Evolutionary conservation across 2,329 filamentous ascomycete species (phyloP).

Genomic region (Monilinia laxa): DNA sequence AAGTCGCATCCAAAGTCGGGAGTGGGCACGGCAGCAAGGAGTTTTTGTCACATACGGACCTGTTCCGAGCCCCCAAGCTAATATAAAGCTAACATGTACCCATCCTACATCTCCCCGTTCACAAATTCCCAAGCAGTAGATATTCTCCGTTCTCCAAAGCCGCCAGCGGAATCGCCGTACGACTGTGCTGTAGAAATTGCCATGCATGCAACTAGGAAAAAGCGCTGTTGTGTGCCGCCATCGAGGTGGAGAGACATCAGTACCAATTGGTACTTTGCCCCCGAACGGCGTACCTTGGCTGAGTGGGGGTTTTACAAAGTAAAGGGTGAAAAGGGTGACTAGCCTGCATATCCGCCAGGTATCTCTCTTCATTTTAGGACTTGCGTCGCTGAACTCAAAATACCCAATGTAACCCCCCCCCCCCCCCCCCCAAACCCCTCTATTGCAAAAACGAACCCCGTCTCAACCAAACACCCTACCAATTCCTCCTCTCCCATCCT

Average conservation of each 20-base stretch:
- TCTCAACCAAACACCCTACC: too few relatives aligned
- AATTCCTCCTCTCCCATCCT: neutral
- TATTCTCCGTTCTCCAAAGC: neutral
- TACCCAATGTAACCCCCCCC: neutral
- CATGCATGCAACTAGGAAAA: neutral
- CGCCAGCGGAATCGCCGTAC: too few relatives aligned
- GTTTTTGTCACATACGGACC: neutral
- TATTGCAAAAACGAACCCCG: neutral
- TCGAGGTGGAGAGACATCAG: slow-evolving; percentile 14
- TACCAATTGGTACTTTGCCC: neutral
- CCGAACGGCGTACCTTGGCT: neutral
- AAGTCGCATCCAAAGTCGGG: too few relatives aligned
- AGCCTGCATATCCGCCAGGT: neutral
- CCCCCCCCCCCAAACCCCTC: too few relatives aligned
- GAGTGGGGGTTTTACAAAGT: slow-evolving; percentile 6
- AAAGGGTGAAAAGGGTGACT: neutral
- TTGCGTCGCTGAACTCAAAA: slow-evolving; percentile 2
- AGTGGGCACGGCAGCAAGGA: slow-evolving; percentile 1
- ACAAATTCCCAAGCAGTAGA: too few relatives aligned
- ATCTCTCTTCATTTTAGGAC: neutral
- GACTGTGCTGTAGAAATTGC: neutral
- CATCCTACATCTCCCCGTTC: too few relatives aligned
- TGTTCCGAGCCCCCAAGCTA: slow-evolving; percentile 3
- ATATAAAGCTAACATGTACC: neutral
- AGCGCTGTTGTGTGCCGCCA: neutral